Conservation (phyloP, 1,284 basidiomycete genomes). For the Ganoderma lingzhi region DNA sequence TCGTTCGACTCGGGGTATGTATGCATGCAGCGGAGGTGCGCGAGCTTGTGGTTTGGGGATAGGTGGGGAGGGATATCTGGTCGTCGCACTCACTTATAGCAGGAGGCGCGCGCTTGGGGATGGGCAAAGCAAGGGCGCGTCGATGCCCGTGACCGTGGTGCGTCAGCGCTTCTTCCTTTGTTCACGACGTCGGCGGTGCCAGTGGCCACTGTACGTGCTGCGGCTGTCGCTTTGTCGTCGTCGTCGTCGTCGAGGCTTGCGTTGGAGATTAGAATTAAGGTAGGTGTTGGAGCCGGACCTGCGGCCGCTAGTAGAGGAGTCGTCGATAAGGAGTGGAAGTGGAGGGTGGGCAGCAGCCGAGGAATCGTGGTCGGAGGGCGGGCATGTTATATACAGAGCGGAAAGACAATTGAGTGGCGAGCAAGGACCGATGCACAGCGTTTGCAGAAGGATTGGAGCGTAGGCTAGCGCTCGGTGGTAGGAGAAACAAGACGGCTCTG, state of each 20-base stretch:
- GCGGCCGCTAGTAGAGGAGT: background rate
- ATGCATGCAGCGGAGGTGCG: background rate
- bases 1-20: background rate
- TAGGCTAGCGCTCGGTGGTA: background rate
- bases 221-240: background rate
- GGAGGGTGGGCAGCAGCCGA: background rate
- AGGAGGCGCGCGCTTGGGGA: conserved; percentile 4
- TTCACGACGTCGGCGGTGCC: background rate
- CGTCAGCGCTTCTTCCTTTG: background rate
- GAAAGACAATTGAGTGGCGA: background rate
- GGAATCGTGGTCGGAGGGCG: background rate
- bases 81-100: conserved; percentile 7
- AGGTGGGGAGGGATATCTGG: background rate
- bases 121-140: background rate
- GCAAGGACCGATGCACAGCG: background rate
- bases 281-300: background rate
- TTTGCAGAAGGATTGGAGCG: background rate
- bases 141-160: background rate
- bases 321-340: background rate
- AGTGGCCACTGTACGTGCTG: background rate
- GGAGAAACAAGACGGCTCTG: background rate
- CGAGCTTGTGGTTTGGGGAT: background rate
- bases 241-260: background rate
- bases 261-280: background rate
- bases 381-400: background rate